Evolutionary conservation across 2,329 filamentous ascomycete genomes (phyloP).

Genomic region (Stachybotrys echinatus): DNA sequence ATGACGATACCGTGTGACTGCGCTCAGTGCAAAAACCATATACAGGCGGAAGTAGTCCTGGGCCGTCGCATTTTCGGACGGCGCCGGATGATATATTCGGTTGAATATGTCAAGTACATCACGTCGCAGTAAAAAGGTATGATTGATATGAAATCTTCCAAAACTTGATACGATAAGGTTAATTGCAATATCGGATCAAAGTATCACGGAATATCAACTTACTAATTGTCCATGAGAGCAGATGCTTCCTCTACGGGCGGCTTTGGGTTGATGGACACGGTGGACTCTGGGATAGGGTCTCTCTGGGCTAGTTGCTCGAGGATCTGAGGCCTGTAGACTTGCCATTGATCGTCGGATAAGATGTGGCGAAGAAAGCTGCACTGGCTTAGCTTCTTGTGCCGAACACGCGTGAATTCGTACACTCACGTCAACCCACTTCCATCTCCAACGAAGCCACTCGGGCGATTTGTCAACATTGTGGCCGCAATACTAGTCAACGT

Average conservation of each 20-base stretch:
- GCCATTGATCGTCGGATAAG: constrained; percentile 9
- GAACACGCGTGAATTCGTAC: too few species aligned
- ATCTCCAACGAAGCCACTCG: constrained; percentile 9
- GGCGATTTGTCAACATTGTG: constrained; percentile 2
- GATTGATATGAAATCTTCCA: constrained; percentile 3
- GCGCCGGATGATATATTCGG: constrained; percentile 3
- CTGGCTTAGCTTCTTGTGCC: too few species aligned
- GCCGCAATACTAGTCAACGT: constrained; percentile 5
- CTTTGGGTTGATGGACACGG: constrained; percentile 4
- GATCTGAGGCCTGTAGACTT: constrained; percentile 8
- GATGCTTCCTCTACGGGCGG: constrained; percentile 4
- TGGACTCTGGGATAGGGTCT: constrained; percentile 6
- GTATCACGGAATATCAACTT: too few species aligned
- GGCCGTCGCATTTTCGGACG: background rate
- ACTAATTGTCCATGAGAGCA: constrained; percentile 4
- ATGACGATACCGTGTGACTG: constrained; percentile 7
- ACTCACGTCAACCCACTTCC: constrained; percentile 7
- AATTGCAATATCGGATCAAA: too few species aligned
- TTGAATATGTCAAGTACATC: constrained; percentile 2
- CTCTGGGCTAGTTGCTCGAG: constrained; percentile 9
- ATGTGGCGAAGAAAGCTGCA: constrained; percentile 8
- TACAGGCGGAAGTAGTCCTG: constrained; percentile 9
- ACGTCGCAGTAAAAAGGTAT: constrained; percentile 3
- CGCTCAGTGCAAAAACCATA: constrained; percentile 11
- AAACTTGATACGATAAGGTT: too few species aligned